Evolutionary conservation across 768 basidiomycete genomes (phyloP).

Genomic region (Boletus bicolor): DNA sequence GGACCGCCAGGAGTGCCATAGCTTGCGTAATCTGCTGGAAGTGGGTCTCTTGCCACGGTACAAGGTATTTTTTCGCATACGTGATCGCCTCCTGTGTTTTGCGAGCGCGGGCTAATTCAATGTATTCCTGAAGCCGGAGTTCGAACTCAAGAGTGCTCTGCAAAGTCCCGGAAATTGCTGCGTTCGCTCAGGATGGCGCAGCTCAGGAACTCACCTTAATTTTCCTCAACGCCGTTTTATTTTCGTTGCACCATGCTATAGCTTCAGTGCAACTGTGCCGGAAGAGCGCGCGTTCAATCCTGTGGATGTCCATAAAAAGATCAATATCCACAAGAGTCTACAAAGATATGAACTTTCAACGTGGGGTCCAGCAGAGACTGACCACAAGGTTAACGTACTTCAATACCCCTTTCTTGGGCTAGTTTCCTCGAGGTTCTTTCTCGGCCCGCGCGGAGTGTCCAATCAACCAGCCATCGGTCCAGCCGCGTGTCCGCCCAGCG

Average conservation of each 20-base stretch:
- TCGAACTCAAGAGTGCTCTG: constrained; percentile 97
- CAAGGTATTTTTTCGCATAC: constrained; percentile 78
- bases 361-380: constrained; percentile 14
- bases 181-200: constrained; percentile 7
- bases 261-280: constrained; percentile 84
- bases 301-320: constrained; percentile 82
- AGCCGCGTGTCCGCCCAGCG: constrained; percentile 80
- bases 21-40: constrained; percentile 73
- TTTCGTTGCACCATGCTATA: constrained; percentile 94
- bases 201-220: constrained; percentile 56
- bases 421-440: constrained; percentile 73
- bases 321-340: constrained; percentile 89
- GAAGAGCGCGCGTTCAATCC: constrained; percentile 79
- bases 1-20: constrained; percentile 72
- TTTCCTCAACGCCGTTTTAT: constrained; percentile 88
- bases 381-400: constrained; percentile 48
- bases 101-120: constrained; percentile 76
- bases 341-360: constrained; percentile 14
- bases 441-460: constrained; percentile 79
- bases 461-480: constrained; percentile 91
- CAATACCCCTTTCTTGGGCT: constrained; percentile 73
- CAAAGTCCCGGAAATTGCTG: constrained; percentile 17
- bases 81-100: constrained; percentile 74
- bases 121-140: constrained; percentile 92
- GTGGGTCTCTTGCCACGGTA: constrained; percentile 82